Evolutionary conservation across 768 basidiomycete species (phyloP), one percentile per base, ranked within the genome.

Genomic region (Suillus tomentosus): DNA sequence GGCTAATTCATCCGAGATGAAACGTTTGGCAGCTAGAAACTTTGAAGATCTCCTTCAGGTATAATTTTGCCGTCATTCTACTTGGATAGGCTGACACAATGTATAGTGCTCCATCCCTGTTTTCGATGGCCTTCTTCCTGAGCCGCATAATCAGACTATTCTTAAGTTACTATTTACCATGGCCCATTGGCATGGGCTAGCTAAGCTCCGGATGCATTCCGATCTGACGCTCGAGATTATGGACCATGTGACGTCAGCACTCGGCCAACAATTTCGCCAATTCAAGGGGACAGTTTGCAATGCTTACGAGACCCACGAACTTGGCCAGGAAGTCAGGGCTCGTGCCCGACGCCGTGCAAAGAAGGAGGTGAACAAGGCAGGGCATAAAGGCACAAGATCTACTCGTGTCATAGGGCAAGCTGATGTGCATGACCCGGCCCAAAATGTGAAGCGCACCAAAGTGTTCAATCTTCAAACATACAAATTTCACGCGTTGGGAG

Each of bases 11-110:
- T 73, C 77, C 0, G 75, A 71, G 37, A 66, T 80, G 67, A 74
- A 75, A 57, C 70, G 71, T 53, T 58, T 79, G 15, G 78, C 77
- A 8, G 78, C 77, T 1, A 68, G 68, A 66, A 71, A 71, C 68
- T 80, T 70, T 63, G 76, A 79, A 57, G 79, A 80, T 56, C 66
- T 79, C 8, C 64, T 79, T 0, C 79, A 79, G 67, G 62, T 45
- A 34, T 10, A n/a, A 3, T 5, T 2, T 24, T 19, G 3, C 13
- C n/a, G 11, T 10, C n/a, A 47, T 47, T 11, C 4, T n/a, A 40
- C 39, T 3, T 7, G 2, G 9, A 13, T 24, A 6, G 22, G 22
- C 22, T 48, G 2, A 48, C 22, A 24, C 22, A 24, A 45, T 10
- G 11, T 34, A 3, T 39, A 76, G 75, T 76, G 74, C 43, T 45